Percentiles rank a stretch among this genome's conserved stretches.
Conservation (phyloP, 176 grass and related monocot genomes). For the Lolium multiflorum region DNA sequence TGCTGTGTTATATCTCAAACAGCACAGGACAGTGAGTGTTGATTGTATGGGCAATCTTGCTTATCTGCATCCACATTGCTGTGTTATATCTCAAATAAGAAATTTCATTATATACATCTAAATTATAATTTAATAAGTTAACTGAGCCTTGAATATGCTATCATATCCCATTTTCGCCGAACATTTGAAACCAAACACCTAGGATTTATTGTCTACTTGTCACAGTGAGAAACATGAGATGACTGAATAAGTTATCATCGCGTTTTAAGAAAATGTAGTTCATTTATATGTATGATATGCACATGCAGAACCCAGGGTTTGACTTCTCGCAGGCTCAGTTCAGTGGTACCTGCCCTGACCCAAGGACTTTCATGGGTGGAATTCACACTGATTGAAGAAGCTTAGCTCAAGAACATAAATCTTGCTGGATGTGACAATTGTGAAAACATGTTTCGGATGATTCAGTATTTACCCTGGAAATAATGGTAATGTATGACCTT, state of each 20-base stretch:
- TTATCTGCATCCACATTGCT: background rate
- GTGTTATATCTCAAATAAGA: background rate
- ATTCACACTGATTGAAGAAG: slow-evolving; percentile 54
- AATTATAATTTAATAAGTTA: slow-evolving; percentile 1
- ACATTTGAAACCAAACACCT: background rate
- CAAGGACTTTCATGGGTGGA: slow-evolving; percentile 94
- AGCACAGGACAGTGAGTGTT: no score
- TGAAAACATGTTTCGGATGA: background rate
- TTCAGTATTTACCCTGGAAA: slow-evolving; percentile 13
- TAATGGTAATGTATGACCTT: slow-evolving; percentile 25
- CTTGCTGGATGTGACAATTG: background rate
- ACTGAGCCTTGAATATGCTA: background rate
- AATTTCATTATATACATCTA: background rate
- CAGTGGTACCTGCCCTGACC: slow-evolving; percentile 86
- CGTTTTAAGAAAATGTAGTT: background rate
- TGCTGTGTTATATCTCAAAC: background rate
- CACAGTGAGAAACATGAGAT: background rate
- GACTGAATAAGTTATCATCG: background rate
- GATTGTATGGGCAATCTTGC: background rate
- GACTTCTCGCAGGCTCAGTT: slow-evolving; percentile 97
- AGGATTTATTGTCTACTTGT: background rate
- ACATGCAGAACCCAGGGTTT: slow-evolving; percentile 81
- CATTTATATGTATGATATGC: background rate
- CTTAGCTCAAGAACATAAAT: background rate
- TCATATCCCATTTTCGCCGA: background rate